Conservation (phyloP, 371 early-diverging fungal species). For the Funneliformis caledonium region DNA sequence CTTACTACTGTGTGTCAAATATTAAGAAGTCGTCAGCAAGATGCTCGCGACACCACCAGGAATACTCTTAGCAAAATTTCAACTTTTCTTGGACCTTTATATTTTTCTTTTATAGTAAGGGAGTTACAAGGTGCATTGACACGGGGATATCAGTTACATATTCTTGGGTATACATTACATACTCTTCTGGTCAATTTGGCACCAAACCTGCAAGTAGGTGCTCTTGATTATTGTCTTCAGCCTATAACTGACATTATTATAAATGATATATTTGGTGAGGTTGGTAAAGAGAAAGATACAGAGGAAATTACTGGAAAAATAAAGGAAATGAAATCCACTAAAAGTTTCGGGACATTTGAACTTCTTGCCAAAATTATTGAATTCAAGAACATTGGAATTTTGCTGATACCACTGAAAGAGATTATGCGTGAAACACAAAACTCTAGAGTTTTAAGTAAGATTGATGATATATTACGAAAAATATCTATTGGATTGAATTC, state of each 20-base stretch:
- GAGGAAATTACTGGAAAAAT: slow-evolving; percentile 88
- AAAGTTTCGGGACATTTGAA: slow-evolving; percentile 85
- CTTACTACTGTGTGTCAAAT: slow-evolving; percentile 85
- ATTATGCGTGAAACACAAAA: slow-evolving; percentile 84
- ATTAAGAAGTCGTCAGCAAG: slow-evolving; percentile 81
- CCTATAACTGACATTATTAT: slow-evolving; percentile 73
- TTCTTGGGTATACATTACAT: slow-evolving; percentile 90
- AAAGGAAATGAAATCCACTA: slow-evolving; percentile 83
- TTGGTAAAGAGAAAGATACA: slow-evolving; percentile 87
- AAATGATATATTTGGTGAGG: slow-evolving; percentile 90
- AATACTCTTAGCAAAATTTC: slow-evolving; percentile 87
- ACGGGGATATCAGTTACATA: slow-evolving; percentile 90
- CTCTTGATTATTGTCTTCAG: slow-evolving; percentile 79
- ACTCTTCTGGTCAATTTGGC: slow-evolving; percentile 71
- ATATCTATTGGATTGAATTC: slow-evolving; percentile 78
- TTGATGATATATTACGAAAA: slow-evolving; percentile 78
- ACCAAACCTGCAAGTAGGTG: slow-evolving; percentile 66
- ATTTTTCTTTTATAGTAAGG: slow-evolving; percentile 85
- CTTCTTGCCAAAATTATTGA: slow-evolving; percentile 67
- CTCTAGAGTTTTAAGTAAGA: slow-evolving; percentile 71
- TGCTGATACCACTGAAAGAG: slow-evolving; percentile 86
- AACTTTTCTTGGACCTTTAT: slow-evolving; percentile 80
- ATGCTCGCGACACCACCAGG: slow-evolving; percentile 84
- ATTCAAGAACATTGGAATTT: slow-evolving; percentile 64
- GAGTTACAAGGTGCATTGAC: slow-evolving; percentile 80